Evolutionary conservation across 1,139 yeast species (phyloP).

Genomic region (Wickerhamomyces sp.): DNA sequence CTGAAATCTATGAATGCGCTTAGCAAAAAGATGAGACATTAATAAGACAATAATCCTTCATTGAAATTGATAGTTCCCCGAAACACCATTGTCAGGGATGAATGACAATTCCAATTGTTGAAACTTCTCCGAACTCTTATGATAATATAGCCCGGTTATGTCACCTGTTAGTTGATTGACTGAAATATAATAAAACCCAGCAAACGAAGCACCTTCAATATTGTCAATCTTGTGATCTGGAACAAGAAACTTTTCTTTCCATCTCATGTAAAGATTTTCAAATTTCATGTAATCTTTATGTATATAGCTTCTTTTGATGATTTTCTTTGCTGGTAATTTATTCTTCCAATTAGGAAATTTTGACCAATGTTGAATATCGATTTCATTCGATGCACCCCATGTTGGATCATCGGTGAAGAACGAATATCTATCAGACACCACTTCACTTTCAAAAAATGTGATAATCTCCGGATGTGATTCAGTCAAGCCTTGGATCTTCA

Average conservation of each 20-base stretch:
- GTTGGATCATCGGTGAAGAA: constrained; percentile 37
- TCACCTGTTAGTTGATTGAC: constrained; percentile 73
- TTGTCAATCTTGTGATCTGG: constrained; percentile 68
- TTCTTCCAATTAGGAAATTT: constrained; percentile 57
- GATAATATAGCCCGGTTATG: constrained; percentile 78
- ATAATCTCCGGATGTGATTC: constrained; percentile 71
- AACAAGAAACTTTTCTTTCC: constrained; percentile 86
- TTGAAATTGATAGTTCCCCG: constrained; percentile 32
- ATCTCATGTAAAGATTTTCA: constrained; percentile 76
- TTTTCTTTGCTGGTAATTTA: constrained; percentile 28
- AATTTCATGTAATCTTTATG: constrained; percentile 34
- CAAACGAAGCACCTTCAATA: constrained; percentile 80
- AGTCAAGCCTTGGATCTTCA: constrained; percentile 78
- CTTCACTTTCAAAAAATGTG: constrained; percentile 85
- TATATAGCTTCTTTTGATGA: constrained; percentile 23
- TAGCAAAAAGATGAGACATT: too few relatives aligned
- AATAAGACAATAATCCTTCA: background rate
- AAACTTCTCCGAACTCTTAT: constrained; percentile 68
- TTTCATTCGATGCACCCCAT: constrained; percentile 63
- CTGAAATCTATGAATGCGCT: too few relatives aligned
- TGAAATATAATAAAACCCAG: constrained; percentile 87
- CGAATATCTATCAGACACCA: constrained; percentile 58
- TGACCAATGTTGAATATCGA: constrained; percentile 85
- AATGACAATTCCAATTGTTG: constrained; percentile 59
- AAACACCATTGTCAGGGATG: constrained; percentile 35